phyloP scores from a whole-genome alignment of 306 rosid genomes.

The Cicer pinnatifidum region DNA sequence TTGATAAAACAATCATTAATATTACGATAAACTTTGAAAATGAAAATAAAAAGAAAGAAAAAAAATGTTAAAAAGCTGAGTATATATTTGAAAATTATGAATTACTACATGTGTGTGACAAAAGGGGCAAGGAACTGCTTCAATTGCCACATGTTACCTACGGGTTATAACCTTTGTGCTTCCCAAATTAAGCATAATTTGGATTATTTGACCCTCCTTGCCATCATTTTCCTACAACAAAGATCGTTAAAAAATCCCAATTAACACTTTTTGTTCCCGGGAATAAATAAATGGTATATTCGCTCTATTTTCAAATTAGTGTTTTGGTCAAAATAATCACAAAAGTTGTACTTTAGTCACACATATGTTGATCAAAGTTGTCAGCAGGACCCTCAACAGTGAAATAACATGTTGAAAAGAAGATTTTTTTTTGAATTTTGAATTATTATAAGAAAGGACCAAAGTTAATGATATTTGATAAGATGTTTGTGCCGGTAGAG shows the following conservation, averaged over 20 bases:
- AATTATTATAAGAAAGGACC: constrained; percentile 45
- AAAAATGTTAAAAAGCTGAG: too few species aligned
- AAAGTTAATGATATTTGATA: constrained; percentile 50
- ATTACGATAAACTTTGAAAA: too few species aligned
- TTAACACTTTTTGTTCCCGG: constrained; percentile 43
- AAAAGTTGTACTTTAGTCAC: constrained; percentile 44
- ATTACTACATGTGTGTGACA: constrained; percentile 17
- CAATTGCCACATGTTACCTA: constrained; percentile 42
- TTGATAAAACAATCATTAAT: too few species aligned
- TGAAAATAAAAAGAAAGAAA: too few species aligned
- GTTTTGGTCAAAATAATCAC: constrained; percentile 49
- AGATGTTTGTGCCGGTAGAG: constrained; percentile 46
- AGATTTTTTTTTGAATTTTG: constrained; percentile 41
- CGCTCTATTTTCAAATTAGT: constrained; percentile 43
- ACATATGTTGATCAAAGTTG: constrained; percentile 43
- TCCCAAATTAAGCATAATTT: constrained; percentile 45
- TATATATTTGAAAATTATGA: too few species aligned
- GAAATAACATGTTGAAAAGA: constrained; percentile 43
- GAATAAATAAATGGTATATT: constrained; percentile 42
- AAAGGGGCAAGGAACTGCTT: constrained; percentile 52
- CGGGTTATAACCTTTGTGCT: constrained; percentile 43
- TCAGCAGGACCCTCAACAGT: constrained; percentile 46
- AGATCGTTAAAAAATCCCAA: constrained; percentile 19
- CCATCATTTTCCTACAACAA: constrained; percentile 34
- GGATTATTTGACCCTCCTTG: constrained; percentile 37